These are phyloP conservation scores for Leishmania braziliensis DNA, from an alignment of 208 protist species.

Conservation along the genomic window DNA sequence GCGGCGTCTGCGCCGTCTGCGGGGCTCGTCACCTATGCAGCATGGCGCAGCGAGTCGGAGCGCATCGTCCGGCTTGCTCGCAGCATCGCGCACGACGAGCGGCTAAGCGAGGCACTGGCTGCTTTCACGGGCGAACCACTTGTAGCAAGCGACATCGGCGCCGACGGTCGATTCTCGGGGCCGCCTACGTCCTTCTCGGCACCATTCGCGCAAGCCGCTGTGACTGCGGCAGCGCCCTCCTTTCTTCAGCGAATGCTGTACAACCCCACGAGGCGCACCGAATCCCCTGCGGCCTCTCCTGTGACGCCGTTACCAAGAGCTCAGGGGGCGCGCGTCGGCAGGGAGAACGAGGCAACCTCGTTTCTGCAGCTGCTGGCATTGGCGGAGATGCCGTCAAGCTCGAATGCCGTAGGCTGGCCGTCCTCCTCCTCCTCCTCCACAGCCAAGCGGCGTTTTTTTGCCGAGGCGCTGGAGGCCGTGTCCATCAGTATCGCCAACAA, in stretches of 20 bases:
- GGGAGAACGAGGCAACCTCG: neutral
- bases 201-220: neutral
- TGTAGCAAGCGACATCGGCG: neutral
- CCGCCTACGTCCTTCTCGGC: neutral
- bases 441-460: neutral
- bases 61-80: constrained; percentile 13
- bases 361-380: constrained; percentile 26
- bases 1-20: neutral
- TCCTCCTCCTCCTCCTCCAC: neutral
- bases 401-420: neutral
- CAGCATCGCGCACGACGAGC: constrained; percentile 5
- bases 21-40: constrained; percentile 10
- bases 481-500: neutral
- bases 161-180: neutral
- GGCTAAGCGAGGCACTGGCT: neutral
- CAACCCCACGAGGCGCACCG: neutral
- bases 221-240: neutral
- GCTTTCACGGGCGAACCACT: constrained; percentile 3
- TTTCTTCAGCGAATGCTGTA: constrained; percentile 8
- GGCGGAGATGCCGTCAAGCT: constrained; percentile 17
- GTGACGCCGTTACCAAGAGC: neutral
- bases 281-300: neutral
- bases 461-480: neutral
- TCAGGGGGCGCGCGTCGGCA: neutral
- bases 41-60: constrained; percentile 19